These are phyloP conservation scores for Ambrosia trifida DNA, from an alignment of 129 eudicot species.

Conservation along the genomic window DNA sequence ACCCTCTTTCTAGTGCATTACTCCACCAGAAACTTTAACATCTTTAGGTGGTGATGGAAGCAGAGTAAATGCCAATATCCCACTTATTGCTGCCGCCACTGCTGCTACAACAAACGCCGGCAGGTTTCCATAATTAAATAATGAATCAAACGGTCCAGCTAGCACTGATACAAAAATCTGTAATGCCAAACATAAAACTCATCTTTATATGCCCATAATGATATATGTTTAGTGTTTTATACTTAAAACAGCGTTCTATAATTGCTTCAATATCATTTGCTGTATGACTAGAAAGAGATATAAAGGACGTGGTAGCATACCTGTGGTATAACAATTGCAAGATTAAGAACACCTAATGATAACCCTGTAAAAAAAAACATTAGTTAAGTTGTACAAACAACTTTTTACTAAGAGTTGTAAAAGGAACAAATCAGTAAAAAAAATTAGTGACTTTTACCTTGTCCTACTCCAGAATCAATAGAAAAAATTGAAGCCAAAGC, in stretches of 20 bases:
- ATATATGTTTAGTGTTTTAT: too few relatives aligned
- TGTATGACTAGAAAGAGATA: neutral
- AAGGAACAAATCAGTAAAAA: neutral
- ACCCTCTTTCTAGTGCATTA: conserved; percentile 18
- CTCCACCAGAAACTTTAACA: conserved; percentile 34
- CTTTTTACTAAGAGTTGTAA: neutral
- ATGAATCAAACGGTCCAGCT: conserved; percentile 64
- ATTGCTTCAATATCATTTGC: too few relatives aligned
- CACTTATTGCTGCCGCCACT: conserved; percentile 52
- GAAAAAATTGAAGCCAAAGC: conserved; percentile 61
- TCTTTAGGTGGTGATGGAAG: conserved; percentile 58
- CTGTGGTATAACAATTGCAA: conserved; percentile 79
- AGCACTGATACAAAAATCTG: conserved; percentile 67
- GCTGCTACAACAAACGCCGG: conserved; percentile 71
- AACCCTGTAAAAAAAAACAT: conserved; percentile 39
- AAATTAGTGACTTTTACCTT: conserved; percentile 34
- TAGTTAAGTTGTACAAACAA: neutral
- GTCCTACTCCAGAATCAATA: conserved; percentile 48
- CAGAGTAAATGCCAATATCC: conserved; percentile 48
- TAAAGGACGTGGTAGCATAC: conserved; percentile 23
- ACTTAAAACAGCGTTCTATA: too few relatives aligned
- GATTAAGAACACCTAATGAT: conserved; percentile 71
- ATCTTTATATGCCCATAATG: neutral
- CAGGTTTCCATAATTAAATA: conserved; percentile 68
- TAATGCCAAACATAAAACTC: neutral